Evolutionary conservation across 1,284 basidiomycete genomes (phyloP).

Genomic region (Leucoagaricus sp.): DNA sequence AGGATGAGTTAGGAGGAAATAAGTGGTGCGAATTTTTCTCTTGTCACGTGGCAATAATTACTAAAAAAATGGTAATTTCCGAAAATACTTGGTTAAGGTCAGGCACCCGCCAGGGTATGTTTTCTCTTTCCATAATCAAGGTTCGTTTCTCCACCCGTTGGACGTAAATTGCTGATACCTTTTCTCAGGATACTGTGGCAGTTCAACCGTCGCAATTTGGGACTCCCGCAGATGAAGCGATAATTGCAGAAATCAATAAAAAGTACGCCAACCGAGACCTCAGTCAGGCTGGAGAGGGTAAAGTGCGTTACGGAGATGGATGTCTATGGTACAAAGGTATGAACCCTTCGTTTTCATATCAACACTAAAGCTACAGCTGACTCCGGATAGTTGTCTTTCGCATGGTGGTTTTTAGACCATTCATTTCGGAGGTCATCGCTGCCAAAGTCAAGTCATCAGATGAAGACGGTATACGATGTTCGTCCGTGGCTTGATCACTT

Average conservation of each 20-base stretch:
- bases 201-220: conserved; percentile 79
- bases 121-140: conserved; percentile 61
- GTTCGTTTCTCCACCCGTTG: conserved; percentile 25
- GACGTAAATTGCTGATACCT: conserved; percentile 1
- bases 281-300: conserved; percentile 85
- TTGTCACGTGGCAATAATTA: conserved; percentile 8
- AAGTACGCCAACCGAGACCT: conserved; percentile 96
- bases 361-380: conserved; percentile 4
- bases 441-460: conserved; percentile 88
- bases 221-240: conserved; percentile 67
- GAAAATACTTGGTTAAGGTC: not conserved
- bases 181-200: conserved; percentile 65
- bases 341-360: conserved; percentile 21
- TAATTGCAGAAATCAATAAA: conserved; percentile 82
- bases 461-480: conserved; percentile 81
- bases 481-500: conserved; percentile 27
- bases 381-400: conserved; percentile 76
- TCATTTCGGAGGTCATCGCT: conserved; percentile 86
- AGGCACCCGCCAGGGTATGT: conserved; percentile 57
- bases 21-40: conserved; percentile 5
- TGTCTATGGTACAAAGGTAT: conserved; percentile 92
- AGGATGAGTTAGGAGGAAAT: not conserved
- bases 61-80: conserved; percentile 11
- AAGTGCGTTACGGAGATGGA: conserved; percentile 93
- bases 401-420: conserved; percentile 90